A percentile compares a stretch with the other conserved stretches of the same genome.
Evolutionary conservation across 2,329 filamentous ascomycete species (phyloP).

Genomic region (Fusarium sp.): DNA sequence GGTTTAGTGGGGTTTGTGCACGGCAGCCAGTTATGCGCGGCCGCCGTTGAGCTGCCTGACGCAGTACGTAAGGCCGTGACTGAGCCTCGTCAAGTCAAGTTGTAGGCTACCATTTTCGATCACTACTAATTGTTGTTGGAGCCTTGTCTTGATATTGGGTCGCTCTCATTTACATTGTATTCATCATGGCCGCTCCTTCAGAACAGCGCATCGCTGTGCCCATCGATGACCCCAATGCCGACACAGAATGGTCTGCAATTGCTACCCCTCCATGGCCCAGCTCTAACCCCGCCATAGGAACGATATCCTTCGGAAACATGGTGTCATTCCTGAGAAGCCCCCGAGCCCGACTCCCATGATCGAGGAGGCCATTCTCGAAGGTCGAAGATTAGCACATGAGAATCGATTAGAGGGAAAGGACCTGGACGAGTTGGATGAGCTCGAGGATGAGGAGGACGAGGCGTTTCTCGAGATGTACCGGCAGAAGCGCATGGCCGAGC

Average conservation of each 20-base stretch:
- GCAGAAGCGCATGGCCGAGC: slow-evolving; percentile 86
- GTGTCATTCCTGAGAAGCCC: slow-evolving; percentile 96
- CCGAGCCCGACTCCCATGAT: slow-evolving; percentile 96
- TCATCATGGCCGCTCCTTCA: slow-evolving; percentile 67
- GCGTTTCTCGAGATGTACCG: slow-evolving; percentile 89
- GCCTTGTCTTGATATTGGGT: not conserved
- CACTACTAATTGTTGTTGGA: slow-evolving; percentile 9
- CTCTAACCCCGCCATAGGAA: slow-evolving; percentile 72
- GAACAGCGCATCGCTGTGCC: slow-evolving; percentile 80
- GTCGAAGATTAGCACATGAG: slow-evolving; percentile 84
- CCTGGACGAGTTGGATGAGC: slow-evolving; percentile 89
- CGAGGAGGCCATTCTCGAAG: slow-evolving; percentile 91
- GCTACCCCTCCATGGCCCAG: slow-evolving; percentile 36
- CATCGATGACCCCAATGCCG: slow-evolving; percentile 93
- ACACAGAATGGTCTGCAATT: slow-evolving; percentile 88
- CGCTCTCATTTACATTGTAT: not conserved
- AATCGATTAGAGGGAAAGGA: slow-evolving; percentile 95
- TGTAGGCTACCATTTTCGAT: slow-evolving; percentile 28
- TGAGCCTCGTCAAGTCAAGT: slow-evolving; percentile 3
- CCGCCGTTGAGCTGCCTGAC: slow-evolving; percentile 9
- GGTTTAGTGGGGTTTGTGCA: slow-evolving; percentile 28
- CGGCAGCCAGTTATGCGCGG: slow-evolving; percentile 31
- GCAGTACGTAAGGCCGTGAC: slow-evolving; percentile 32
- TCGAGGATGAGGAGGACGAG: slow-evolving; percentile 97
- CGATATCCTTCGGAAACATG: slow-evolving; percentile 96